Evolutionary conservation across 2,329 filamentous ascomycete species (phyloP), one percentile per base, ranked within the genome.

Genomic region (Clonostachys solani): DNA sequence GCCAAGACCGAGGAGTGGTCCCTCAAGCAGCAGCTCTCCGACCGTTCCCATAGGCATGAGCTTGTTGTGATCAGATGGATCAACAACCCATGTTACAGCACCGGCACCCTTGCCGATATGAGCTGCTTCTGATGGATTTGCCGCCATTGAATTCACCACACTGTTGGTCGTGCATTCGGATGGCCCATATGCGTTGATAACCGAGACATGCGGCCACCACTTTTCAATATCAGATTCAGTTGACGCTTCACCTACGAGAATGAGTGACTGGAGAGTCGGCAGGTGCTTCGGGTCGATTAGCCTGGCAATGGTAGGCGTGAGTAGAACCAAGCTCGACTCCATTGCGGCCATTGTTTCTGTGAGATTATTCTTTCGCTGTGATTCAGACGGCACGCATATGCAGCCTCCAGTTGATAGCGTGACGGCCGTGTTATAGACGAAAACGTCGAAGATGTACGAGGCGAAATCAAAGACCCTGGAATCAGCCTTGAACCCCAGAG

Each of bases 1-100:
- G 16, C 73, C 74, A 9, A 55, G 56, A 1, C 48, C 43, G 4
- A 53, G 53, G 19, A 74, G 68, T 3, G 57, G 56, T 0, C 59
- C 58, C 37, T 62, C 58, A 6, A 63, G 48, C 5, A 60, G 37
- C 3, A 63, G 49, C 44, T 64, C 61, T 5, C 60, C 61, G 4
- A 58, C 40, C 10, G 43, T 46, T 2, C 58, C 54, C 12, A 56
- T 46, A 3, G 62, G 62, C 0, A 59, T 35, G 5, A 69, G 54
- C 1, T 43, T 38, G 43, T 63, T 45, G 40, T 58, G 55, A 37
- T 65, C 50, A 4, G 53, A 47, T 2, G 54, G 52, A 29, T 66
- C 57, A 2, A 62, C 63, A 33, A 71, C 48, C 63, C 63, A 70
- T 1, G 48, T 47, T 4, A 45, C 23, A 12, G 36, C 5, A 1